These are phyloP conservation scores for Kwoniella sp. DNA, from an alignment of 768 basidiomycete species.

Conservation along the genomic window DNA sequence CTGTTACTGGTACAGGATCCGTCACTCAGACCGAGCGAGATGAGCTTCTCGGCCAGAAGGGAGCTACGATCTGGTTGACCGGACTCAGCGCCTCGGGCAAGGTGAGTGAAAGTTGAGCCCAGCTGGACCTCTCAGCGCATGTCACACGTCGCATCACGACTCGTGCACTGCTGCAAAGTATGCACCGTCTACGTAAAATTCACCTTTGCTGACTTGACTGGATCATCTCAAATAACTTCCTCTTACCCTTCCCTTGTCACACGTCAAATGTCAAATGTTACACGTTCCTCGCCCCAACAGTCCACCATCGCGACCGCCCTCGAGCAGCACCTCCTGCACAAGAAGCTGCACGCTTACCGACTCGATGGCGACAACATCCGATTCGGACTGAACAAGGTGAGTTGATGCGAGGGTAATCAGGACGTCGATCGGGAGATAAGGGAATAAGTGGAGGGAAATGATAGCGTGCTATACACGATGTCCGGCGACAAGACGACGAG, in stretches of 20 bases:
- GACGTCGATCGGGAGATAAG: not conserved
- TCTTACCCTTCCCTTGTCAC: too few relatives aligned
- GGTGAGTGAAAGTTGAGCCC: constrained; percentile 61
- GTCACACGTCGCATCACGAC: too few relatives aligned
- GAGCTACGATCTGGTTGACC: constrained; percentile 93
- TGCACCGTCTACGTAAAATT: not conserved
- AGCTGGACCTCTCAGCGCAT: too few relatives aligned
- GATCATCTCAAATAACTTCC: too few relatives aligned
- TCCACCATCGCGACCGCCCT: constrained; percentile 96
- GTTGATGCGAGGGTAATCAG: constrained; percentile 1
- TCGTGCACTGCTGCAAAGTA: not conserved
- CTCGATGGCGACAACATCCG: constrained; percentile 90
- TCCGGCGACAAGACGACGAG: too few relatives aligned
- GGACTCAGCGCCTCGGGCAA: constrained; percentile 95
- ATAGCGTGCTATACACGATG: not conserved
- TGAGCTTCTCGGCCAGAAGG: constrained; percentile 72
- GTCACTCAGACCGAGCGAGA: constrained; percentile 71
- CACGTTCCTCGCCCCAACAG: constrained; percentile 58
- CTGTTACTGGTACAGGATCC: constrained; percentile 60
- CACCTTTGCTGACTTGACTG: constrained; percentile 25
- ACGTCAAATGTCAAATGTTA: too few relatives aligned
- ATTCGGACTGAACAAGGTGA: constrained; percentile 84
- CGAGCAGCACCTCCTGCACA: constrained; percentile 89
- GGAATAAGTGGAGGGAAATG: not conserved
- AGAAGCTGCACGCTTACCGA: constrained; percentile 81